Percentiles rank a stretch among this genome's conserved stretches.
Evolutionary conservation across 768 basidiomycete species (phyloP).

Genomic region (Asterophora lycoperdoides): DNA sequence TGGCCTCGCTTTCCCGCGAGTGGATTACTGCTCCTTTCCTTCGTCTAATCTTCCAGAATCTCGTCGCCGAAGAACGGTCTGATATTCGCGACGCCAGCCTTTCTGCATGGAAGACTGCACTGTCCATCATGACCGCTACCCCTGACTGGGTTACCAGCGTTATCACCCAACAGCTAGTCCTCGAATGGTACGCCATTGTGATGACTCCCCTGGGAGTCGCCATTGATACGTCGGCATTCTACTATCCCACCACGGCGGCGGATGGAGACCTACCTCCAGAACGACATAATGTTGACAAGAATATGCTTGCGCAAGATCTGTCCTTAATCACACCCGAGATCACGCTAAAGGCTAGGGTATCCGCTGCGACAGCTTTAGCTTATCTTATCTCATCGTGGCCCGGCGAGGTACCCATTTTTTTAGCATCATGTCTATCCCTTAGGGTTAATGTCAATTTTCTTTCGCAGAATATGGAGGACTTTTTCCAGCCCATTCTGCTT

Average conservation of each 20-base stretch:
- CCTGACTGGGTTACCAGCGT: slow-evolving; percentile 48
- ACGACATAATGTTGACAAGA: slow-evolving; percentile 94
- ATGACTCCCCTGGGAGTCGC: slow-evolving; percentile 88
- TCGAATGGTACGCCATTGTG: slow-evolving; percentile 83
- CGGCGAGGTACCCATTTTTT: slow-evolving; percentile 38
- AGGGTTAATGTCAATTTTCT: slow-evolving; percentile 1
- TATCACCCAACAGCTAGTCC: slow-evolving; percentile 53
- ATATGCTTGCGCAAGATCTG: slow-evolving; percentile 88
- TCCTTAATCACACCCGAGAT: slow-evolving; percentile 74
- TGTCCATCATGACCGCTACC: slow-evolving; percentile 47
- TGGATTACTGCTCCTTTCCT: slow-evolving; percentile 82
- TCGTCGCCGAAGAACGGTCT: slow-evolving; percentile 83
- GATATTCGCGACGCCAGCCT: slow-evolving; percentile 79
- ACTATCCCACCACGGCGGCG: slow-evolving; percentile 49
- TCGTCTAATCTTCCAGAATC: slow-evolving; percentile 87
- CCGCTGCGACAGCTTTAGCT: slow-evolving; percentile 75
- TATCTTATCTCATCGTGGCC: slow-evolving; percentile 68
- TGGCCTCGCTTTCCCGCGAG: slow-evolving; percentile 64
- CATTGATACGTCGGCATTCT: slow-evolving; percentile 67
- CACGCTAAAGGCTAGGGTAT: slow-evolving; percentile 74
- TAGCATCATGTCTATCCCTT: neutral
- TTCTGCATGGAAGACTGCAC: slow-evolving; percentile 67
- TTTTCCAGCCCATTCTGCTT: slow-evolving; percentile 69
- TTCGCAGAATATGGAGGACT: slow-evolving; percentile 45
- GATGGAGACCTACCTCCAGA: slow-evolving; percentile 49